Evolutionary conservation across 2,329 filamentous ascomycete genomes (phyloP).

Genomic region (Aspergillus fumigatus): DNA sequence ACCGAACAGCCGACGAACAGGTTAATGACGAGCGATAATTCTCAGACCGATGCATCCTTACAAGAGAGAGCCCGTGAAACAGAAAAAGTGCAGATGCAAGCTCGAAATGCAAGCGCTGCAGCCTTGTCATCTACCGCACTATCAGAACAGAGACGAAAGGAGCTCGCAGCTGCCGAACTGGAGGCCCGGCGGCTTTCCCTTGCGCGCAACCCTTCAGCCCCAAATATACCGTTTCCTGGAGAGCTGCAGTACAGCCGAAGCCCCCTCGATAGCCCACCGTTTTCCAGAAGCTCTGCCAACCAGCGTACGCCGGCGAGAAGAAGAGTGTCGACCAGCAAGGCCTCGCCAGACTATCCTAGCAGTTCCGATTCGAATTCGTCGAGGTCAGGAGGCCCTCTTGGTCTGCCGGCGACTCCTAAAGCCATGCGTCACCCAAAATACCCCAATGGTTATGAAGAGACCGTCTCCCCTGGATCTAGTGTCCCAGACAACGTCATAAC

Average conservation of each 20-base stretch:
- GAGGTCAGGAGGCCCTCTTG: conserved; percentile 54
- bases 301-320: conserved; percentile 29
- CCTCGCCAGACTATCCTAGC: conserved; percentile 37
- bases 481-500: conserved; percentile 49
- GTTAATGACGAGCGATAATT: conserved; percentile 8
- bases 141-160: conserved; percentile 65
- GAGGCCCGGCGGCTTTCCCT: conserved; percentile 84
- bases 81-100: conserved; percentile 15
- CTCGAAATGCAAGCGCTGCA: conserved; percentile 18
- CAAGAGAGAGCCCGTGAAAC: conserved; percentile 6
- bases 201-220: conserved; percentile 72
- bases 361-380: conserved; percentile 38
- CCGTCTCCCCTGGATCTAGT: conserved; percentile 51
- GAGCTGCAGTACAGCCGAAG: conserved; percentile 44
- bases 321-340: conserved; percentile 30
- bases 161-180: conserved; percentile 75
- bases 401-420: conserved; percentile 84
- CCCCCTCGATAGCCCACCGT: conserved; percentile 43
- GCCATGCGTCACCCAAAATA: conserved; percentile 81
- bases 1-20: conserved; percentile 4
- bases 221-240: conserved; percentile 71
- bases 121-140: conserved; percentile 34
- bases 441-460: conserved; percentile 44
- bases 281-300: conserved; percentile 27
- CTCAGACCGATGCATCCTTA: conserved; percentile 4